Conservation (phyloP, 1,139 yeast species). For the Yamadazyma buinensis region DNA sequence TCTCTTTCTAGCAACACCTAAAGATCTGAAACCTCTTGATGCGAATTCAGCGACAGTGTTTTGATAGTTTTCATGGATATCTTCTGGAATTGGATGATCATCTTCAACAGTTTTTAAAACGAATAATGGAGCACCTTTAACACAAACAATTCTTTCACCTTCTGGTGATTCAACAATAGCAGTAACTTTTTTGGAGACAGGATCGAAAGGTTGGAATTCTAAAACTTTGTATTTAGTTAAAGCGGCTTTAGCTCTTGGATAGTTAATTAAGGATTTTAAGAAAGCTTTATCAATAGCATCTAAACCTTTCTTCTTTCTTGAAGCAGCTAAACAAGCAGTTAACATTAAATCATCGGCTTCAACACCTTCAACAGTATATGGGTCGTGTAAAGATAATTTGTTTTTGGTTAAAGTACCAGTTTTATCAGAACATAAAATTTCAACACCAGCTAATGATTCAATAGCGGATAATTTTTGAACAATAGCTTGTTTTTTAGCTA, state of each 20-base stretch:
- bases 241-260: constrained; percentile 95
- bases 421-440: constrained; percentile 97
- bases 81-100: constrained; percentile 96
- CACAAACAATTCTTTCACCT: constrained; percentile 95
- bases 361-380: constrained; percentile 99
- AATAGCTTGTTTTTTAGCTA: constrained; percentile 97
- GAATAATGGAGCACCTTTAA: constrained; percentile 96
- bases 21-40: constrained; percentile 97
- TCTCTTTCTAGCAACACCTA: constrained; percentile 99
- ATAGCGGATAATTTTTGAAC: constrained; percentile 97
- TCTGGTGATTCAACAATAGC: constrained; percentile 94
- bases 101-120: constrained; percentile 94
- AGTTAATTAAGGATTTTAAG: constrained; percentile 79
- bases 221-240: constrained; percentile 92
- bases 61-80: constrained; percentile 90
- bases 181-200: constrained; percentile 95
- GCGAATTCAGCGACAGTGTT: constrained; percentile 97
- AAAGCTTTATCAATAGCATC: constrained; percentile 98
- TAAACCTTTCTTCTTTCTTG: constrained; percentile 98
- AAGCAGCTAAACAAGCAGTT: constrained; percentile 97
- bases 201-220: constrained; percentile 97
- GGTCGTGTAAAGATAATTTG: constrained; percentile 94
- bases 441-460: constrained; percentile 99
- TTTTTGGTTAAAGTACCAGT: constrained; percentile 99
- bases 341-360: constrained; percentile 96